phyloP scores from a whole-genome alignment of 768 basidiomycete genomes.

The Leccinellum rugosiceps region DNA sequence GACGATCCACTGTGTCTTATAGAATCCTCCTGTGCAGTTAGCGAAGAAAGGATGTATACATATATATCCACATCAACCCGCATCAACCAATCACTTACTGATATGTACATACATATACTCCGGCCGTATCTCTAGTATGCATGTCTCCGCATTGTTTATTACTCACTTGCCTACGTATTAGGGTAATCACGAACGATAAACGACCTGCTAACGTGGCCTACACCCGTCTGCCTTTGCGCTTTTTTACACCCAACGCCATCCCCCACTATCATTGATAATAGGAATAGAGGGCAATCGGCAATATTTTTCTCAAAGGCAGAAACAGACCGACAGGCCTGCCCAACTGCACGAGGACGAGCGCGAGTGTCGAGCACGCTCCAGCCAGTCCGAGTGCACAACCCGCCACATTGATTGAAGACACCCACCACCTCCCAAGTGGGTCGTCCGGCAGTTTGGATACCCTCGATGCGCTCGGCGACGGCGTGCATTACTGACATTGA shows the following conservation, averaged over 20 bases:
- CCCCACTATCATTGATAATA: background rate
- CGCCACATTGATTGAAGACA: too few relatives aligned
- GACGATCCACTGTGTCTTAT: background rate
- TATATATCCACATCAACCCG: background rate
- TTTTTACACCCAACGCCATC: background rate
- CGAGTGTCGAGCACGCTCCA: too few relatives aligned
- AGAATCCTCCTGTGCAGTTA: background rate
- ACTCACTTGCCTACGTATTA: background rate
- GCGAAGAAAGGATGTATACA: background rate
- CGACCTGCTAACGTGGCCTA: background rate
- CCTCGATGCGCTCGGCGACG: too few relatives aligned
- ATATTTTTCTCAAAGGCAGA: background rate
- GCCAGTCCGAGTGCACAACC: too few relatives aligned
- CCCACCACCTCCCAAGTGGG: too few relatives aligned
- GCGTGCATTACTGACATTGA: too few relatives aligned
- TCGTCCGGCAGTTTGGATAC: too few relatives aligned
- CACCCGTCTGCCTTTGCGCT: background rate
- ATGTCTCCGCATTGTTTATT: background rate
- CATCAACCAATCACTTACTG: background rate
- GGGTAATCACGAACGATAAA: background rate
- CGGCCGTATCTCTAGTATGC: background rate
- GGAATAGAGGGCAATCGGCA: too few relatives aligned
- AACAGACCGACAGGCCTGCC: background rate
- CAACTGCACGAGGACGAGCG: too few relatives aligned
- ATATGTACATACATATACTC: background rate